Base-by-base conservation (phyloP, 169 alveolate genomes). In the Eimeria brunetti region DNA sequence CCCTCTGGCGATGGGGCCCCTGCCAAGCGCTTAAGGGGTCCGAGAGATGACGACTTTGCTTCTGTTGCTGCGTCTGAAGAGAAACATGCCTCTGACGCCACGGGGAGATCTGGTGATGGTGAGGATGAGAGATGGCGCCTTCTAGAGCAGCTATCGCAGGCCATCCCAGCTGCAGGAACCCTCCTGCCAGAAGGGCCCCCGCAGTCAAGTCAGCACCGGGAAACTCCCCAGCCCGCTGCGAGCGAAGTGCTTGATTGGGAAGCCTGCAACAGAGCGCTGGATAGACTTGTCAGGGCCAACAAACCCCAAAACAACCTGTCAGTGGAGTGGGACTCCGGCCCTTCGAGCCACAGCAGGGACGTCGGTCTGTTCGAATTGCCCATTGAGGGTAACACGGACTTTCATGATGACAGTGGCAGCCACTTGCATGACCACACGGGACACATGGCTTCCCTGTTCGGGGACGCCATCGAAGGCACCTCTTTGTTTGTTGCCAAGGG, bases 251-350 rank as follows among this genome's bases (percentile, higher is more conserved):
- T 81, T 33, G 89, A 81, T 36, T 81, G 89, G 89, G 89, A 81
- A 51, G 89, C 89, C 33, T 81, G 89, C 89, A 81, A 81, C 89
- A 27, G 89, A 27, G 89, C 89, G 22, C 69, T 81, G 36, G 89
- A 81, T 51, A 49, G 89, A 7, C 71, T 81, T 38, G 71, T 81
- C 71, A 49, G 71, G 75, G 71, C 75, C 89, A 51, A 30, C 89
- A 81, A 81, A 56, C 89, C 67, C 75, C 67, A 81, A 81, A 56
- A 53, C 33, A 56, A 20, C 33, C 51, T 56, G 9, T 44, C 64
- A 7, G 89, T 81, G n/a, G 89, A 49, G n/a, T 49, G 71, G 89
- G 89, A 56, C 73, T 33, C 89, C 27, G 67, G 56, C 75, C 53
- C 89, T 49, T 11, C 89, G 51, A 81, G 73, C 69, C 58, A 33